A percentile compares a stretch with the other conserved stretches of the same genome.
Conservation (phyloP, 768 basidiomycete species). For the Kwoniella dendrophila region DNA sequence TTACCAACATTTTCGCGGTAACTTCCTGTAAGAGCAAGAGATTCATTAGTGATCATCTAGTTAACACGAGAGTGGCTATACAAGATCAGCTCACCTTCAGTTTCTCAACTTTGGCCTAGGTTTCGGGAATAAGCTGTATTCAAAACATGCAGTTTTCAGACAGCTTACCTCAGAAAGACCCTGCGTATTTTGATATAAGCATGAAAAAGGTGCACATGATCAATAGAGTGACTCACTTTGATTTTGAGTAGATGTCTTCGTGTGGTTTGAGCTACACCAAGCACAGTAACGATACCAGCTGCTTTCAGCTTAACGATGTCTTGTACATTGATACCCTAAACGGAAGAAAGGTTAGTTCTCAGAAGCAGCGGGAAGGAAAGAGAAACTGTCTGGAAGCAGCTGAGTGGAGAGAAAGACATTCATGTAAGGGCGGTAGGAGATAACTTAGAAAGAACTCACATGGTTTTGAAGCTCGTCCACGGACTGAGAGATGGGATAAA, state of each 20-base stretch:
- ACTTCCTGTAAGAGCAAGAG: constrained; percentile 72
- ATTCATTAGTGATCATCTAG: neutral
- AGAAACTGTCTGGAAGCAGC: too few relatives aligned
- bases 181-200: constrained; percentile 57
- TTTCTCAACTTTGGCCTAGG: constrained; percentile 88
- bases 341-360: neutral
- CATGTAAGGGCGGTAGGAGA: neutral
- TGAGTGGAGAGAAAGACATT: neutral
- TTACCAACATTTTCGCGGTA: constrained; percentile 79
- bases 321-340: constrained; percentile 89
- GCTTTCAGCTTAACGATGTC: constrained; percentile 93
- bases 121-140: neutral
- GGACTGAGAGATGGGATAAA: constrained; percentile 24
- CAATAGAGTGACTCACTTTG: constrained; percentile 63
- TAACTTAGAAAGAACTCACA: constrained; percentile 24
- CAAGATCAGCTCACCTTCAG: constrained; percentile 67
- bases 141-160: neutral
- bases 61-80: neutral
- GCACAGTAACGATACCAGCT: constrained; percentile 44
- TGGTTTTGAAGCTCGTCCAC: constrained; percentile 51
- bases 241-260: constrained; percentile 87
- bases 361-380: too few relatives aligned
- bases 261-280: constrained; percentile 80
- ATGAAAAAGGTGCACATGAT: neutral
- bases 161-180: constrained; percentile 77